Base-by-base conservation (phyloP, 352 stramenopile genomes). In the Phytopythium oedochilum region DNA sequence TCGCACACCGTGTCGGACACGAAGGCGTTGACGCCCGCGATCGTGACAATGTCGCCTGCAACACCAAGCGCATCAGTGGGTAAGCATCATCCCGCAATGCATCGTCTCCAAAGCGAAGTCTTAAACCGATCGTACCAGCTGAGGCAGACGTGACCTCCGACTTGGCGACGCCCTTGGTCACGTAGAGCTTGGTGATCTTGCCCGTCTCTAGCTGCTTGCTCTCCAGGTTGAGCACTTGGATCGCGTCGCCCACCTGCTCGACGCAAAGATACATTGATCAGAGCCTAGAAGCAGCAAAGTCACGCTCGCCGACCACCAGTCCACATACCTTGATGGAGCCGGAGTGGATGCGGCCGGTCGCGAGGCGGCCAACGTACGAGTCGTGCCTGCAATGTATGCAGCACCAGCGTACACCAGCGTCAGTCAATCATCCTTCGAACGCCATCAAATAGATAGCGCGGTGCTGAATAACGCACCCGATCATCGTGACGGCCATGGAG, bases 351-450 rank as follows among this genome's bases (percentile, higher is more conserved):
- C 96, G 86, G 8, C 97, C 97, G 48, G 98, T 99, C 44, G 95
- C 96, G 38, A 99, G 88, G 59, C 86, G 86, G 14, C 97, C 97
- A 57, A 99, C 98, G 80, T 99, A 99, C 59, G 96, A 77, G 75
- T 99, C 97, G 84, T 98, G 76, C 86, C 93, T 83, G 97, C 91
- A 17, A 40, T 38, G 3, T 15, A 56, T 23, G 9, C 35, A 22
- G 9, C 48, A 20, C 26, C 14, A 31, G 35, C n/a, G 5, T 18
- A 17, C 26, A 23, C 12, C 8, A 14, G 18, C 22, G 7, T 45
- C 0, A 53, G 26, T 53, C 25, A 9, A 36, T 25, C 22, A 29
- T 31, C 5, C 5, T 12, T 3, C 9, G 11, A 39, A 40, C 9
- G 23, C 12, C 11, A 32, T 10, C 12, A 48, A 29, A 9, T 3